These are phyloP conservation scores for Lasiodiplodia citricola DNA, from an alignment of 2,329 filamentous ascomycete species.

Conservation along the genomic window DNA sequence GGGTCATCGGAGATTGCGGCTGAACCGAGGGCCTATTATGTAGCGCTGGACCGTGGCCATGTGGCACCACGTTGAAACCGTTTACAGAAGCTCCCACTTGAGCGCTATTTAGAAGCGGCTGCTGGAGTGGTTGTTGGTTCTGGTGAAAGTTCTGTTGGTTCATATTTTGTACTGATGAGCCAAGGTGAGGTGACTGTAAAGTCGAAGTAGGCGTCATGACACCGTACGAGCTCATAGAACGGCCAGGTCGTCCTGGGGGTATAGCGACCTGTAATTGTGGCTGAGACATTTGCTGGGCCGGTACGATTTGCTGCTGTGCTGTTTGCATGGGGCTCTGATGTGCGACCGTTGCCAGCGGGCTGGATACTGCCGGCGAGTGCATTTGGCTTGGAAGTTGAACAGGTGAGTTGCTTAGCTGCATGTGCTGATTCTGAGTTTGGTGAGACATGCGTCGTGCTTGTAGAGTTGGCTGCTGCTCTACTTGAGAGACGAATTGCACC, in stretches of 20 bases:
- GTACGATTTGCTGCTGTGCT: background rate
- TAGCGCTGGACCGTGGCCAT: background rate
- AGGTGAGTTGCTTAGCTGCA: background rate
- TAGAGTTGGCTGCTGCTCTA: background rate
- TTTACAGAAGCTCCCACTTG: background rate
- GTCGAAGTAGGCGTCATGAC: background rate
- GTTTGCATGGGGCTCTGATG: background rate
- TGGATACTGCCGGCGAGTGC: background rate
- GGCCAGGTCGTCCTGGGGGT: background rate
- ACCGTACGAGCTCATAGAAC: background rate
- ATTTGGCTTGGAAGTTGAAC: background rate
- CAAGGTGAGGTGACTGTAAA: background rate
- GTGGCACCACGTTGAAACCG: background rate
- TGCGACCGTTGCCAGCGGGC: background rate
- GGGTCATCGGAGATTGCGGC: background rate
- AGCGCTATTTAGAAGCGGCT: background rate
- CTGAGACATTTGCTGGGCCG: background rate
- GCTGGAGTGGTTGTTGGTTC: background rate
- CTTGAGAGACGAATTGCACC: background rate
- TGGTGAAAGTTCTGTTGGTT: background rate
- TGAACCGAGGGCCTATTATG: background rate
- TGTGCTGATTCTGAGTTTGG: background rate
- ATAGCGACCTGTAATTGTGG: background rate
- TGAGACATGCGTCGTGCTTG: slow-evolving; percentile 4
- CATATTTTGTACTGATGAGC: background rate